phyloP scores from a whole-genome alignment of 768 basidiomycete species.

The Candolleomyces efflorescens region DNA sequence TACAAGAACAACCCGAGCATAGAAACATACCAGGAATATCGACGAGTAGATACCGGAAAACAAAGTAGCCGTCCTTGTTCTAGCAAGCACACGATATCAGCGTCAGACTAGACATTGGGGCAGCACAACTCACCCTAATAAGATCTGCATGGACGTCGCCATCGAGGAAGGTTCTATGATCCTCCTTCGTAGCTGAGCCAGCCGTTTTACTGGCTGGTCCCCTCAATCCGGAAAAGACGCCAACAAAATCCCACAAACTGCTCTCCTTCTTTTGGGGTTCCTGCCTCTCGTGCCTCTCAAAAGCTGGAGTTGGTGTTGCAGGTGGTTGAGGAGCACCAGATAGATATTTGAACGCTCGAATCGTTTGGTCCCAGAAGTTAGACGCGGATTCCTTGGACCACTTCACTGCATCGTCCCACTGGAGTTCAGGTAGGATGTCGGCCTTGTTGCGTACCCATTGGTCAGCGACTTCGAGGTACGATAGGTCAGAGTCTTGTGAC shows the following conservation, averaged over 20 bases:
- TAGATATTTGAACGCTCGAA: conserved; percentile 65
- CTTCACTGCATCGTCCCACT: conserved; percentile 49
- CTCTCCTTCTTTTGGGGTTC: conserved; percentile 25
- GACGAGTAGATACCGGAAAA: conserved; percentile 71
- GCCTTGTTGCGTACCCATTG: conserved; percentile 40
- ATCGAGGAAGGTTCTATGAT: conserved; percentile 53
- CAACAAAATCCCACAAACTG: conserved; percentile 52
- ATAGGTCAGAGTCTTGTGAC: conserved; percentile 28
- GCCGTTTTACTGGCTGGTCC: conserved; percentile 16
- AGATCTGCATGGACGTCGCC: conserved; percentile 82
- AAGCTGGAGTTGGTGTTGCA: conserved; percentile 25
- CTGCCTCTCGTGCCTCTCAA: conserved; percentile 23
- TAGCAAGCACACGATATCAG: conserved; percentile 22
- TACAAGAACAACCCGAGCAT: conserved; percentile 14
- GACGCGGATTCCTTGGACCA: conserved; percentile 41
- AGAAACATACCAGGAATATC: conserved; percentile 70
- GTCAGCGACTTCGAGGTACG: conserved; percentile 39
- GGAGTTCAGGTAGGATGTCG: conserved; percentile 42
- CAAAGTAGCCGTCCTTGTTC: conserved; percentile 76
- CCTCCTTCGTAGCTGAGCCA: conserved; percentile 10
- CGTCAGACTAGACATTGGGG: conserved; percentile 7
- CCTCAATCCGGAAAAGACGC: conserved; percentile 66
- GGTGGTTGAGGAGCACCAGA: conserved; percentile 54
- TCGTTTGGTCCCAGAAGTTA: conserved; percentile 44
- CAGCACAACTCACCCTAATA: conserved; percentile 50